A percentile compares a stretch with the other conserved stretches of the same genome.
Evolutionary conservation across 495 filamentous ascomycete species (phyloP).

Genomic region (Lichenothelia convexa): DNA sequence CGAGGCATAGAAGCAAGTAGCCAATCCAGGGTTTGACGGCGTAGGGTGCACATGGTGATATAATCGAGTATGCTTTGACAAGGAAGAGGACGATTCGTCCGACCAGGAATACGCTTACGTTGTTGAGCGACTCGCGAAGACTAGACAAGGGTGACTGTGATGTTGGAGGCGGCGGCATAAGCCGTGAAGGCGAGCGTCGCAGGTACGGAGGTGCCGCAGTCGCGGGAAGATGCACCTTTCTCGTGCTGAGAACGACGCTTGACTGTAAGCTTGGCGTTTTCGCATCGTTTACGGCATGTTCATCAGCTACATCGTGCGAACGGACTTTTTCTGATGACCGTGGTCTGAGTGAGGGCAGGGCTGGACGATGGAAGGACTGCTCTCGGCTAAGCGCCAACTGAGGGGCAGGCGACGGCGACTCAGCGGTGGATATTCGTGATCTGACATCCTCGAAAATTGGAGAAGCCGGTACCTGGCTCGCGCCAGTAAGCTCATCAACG

Average conservation of each 20-base stretch:
- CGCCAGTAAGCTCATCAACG: constrained; percentile 30
- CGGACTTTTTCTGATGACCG: constrained; percentile 9
- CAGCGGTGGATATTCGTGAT: constrained; percentile 37
- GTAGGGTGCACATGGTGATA: constrained; percentile 42
- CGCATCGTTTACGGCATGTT: background rate
- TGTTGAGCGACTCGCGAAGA: constrained; percentile 21
- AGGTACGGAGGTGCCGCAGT: constrained; percentile 4
- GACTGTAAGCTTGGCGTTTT: constrained; percentile 9
- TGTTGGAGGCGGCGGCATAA: constrained; percentile 16
- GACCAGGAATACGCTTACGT: constrained; percentile 13
- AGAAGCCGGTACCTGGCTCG: constrained; percentile 24
- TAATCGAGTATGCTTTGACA: constrained; percentile 34
- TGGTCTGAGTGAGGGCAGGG: constrained; percentile 8
- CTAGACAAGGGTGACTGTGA: constrained; percentile 16
- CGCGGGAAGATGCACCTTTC: constrained; percentile 11
- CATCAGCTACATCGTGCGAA: background rate
- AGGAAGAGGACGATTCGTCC: constrained; percentile 29
- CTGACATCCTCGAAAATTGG: constrained; percentile 36
- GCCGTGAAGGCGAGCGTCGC: constrained; percentile 9
- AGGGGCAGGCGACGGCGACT: constrained; percentile 25
- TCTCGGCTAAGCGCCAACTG: constrained; percentile 8
- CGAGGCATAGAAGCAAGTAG: constrained; percentile 42
- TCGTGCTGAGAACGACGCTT: constrained; percentile 12
- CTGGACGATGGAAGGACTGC: constrained; percentile 5
- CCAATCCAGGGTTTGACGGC: constrained; percentile 37